A percentile compares a stretch with the other conserved stretches of the same genome.
Evolutionary conservation across 306 rosid genomes (phyloP).

Genomic region (Cajanus cajan): DNA sequence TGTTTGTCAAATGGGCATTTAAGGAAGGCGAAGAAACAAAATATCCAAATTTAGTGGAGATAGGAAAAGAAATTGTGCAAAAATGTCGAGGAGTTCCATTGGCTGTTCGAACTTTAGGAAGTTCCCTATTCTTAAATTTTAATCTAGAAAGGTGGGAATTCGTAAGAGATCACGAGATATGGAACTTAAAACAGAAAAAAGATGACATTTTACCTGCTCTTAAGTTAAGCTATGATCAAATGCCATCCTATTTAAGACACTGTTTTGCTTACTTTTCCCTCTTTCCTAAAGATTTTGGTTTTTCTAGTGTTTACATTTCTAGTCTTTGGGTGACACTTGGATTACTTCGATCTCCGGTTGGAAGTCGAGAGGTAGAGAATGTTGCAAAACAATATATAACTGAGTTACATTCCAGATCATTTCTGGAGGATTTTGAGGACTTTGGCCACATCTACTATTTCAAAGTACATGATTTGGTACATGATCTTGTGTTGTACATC

Average conservation of each 20-base stretch:
- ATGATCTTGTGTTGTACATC: conserved; percentile 5
- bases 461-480: conserved; percentile 15
- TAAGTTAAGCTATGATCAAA: conserved; percentile 19
- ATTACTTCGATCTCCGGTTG: not conserved
- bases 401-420: conserved; percentile 3
- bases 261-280: not conserved
- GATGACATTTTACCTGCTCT: not conserved
- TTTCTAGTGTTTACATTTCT: too few relatives aligned
- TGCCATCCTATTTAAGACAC: not conserved
- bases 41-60: not conserved
- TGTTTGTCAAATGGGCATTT: conserved; percentile 23
- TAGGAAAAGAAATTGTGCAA: conserved; percentile 6
- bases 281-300: not conserved
- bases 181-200: not conserved
- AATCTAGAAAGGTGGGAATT: not conserved
- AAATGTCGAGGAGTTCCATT: conserved; percentile 2
- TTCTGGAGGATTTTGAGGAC: not conserved
- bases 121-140: not conserved
- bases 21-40: not conserved
- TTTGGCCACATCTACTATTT: not conserved
- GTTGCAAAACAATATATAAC: not conserved
- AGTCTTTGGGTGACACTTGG: not conserved
- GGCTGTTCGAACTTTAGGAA: not conserved
- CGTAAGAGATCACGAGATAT: not conserved
- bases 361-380: not conserved